A percentile compares a stretch with the other conserved stretches of the same genome.
Conservation (phyloP, 768 basidiomycete species). For the Tubosaeta sp. region DNA sequence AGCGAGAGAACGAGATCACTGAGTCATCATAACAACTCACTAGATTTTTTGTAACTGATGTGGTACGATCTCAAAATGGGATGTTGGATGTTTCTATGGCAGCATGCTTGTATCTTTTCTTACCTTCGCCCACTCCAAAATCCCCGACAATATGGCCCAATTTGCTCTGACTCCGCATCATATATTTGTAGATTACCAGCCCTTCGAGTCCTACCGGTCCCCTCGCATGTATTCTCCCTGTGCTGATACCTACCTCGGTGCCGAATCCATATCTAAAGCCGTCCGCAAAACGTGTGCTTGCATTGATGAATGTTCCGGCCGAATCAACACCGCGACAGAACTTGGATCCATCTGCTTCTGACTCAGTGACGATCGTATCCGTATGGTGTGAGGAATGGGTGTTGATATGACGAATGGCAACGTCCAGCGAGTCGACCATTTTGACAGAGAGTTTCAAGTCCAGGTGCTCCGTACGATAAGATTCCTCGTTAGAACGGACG, state of each 20-base stretch:
- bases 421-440: conserved; percentile 61
- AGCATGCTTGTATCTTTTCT: conserved; percentile 71
- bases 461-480: conserved; percentile 88
- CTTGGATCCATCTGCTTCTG: conserved; percentile 51
- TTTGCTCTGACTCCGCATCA: conserved; percentile 70
- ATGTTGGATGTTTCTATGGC: conserved; percentile 17
- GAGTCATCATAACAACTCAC: conserved; percentile 16
- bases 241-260: conserved; percentile 96
- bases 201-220: conserved; percentile 96
- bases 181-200: conserved; percentile 94
- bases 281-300: conserved; percentile 93
- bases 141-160: conserved; percentile 84
- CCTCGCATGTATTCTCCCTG: conserved; percentile 92
- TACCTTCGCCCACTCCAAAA: conserved; percentile 67
- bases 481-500: conserved; percentile 52
- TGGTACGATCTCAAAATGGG: conserved; percentile 20
- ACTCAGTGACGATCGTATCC: conserved; percentile 87
- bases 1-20: conserved; percentile 39
- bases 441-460: conserved; percentile 79
- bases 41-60: neutral
- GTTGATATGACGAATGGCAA: conserved; percentile 89
- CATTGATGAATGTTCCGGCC: conserved; percentile 91
- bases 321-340: conserved; percentile 91
- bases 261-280: conserved; percentile 97
- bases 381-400: conserved; percentile 93